Conservation (phyloP, 164 flowering plant genomes). For the Magnolia sinica region DNA sequence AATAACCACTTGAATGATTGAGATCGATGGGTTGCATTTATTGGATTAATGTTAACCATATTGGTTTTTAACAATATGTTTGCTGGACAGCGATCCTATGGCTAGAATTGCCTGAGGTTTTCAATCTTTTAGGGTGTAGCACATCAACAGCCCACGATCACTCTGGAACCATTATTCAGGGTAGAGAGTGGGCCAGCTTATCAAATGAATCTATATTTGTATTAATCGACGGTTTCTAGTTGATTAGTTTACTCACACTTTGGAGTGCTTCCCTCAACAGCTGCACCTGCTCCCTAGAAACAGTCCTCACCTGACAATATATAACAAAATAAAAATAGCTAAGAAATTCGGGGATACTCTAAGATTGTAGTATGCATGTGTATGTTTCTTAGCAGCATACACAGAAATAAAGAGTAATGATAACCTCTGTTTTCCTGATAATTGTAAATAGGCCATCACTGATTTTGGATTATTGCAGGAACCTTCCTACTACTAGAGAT, state of each 20-base stretch:
- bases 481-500: too few species aligned
- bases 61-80: too few species aligned
- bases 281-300: conserved; percentile 19
- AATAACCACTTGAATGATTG: too few species aligned
- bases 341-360: background rate
- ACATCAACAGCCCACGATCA: background rate
- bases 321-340: background rate
- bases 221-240: background rate
- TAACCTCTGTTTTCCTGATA: too few species aligned
- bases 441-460: too few species aligned
- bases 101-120: background rate
- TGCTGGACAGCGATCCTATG: background rate
- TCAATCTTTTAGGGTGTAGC: too few species aligned
- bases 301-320: conserved; percentile 19
- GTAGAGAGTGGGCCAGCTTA: background rate
- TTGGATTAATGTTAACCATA: too few species aligned
- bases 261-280: conserved; percentile 15
- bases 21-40: too few species aligned
- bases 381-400: background rate
- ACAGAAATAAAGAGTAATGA: background rate
- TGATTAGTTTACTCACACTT: conserved; percentile 7
- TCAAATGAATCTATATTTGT: background rate
- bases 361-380: too few species aligned
- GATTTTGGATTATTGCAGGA: too few species aligned
- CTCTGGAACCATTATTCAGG: background rate